Conservation (phyloP, 1,284 basidiomycete genomes). For the Porodaedalea pini region DNA sequence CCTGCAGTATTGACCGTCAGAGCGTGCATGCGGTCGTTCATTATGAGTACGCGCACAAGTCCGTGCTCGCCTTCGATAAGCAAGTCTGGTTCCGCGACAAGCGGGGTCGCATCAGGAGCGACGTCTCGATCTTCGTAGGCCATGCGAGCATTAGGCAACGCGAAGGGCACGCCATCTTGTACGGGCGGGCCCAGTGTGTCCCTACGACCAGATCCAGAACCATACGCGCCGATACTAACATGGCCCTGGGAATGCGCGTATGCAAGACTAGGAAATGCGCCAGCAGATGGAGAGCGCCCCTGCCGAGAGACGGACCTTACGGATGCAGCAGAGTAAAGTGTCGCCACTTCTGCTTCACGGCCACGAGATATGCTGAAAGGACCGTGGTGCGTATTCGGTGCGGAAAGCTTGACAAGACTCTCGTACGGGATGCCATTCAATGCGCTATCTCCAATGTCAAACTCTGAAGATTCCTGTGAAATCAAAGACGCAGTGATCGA, state of each 20-base stretch:
- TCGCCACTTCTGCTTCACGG: slow-evolving; percentile 75
- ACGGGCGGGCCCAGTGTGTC: slow-evolving; percentile 36
- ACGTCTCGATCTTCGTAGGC: slow-evolving; percentile 80
- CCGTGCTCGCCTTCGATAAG: slow-evolving; percentile 79
- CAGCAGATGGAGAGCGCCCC: slow-evolving; percentile 30
- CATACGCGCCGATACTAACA: slow-evolving; percentile 22
- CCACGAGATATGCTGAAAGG: slow-evolving; percentile 39
- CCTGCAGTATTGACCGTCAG: slow-evolving; percentile 87
- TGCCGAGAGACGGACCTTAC: slow-evolving; percentile 62
- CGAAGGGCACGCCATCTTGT: slow-evolving; percentile 10
- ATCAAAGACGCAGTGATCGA: slow-evolving; percentile 23
- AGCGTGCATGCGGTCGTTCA: slow-evolving; percentile 92
- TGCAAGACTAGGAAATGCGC: slow-evolving; percentile 16
- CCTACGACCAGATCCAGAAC: slow-evolving; percentile 27
- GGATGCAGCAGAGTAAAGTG: slow-evolving; percentile 77
- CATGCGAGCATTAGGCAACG: slow-evolving; percentile 40
- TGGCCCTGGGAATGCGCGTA: slow-evolving; percentile 27
- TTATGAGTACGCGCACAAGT: slow-evolving; percentile 75
- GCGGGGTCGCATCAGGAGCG: slow-evolving; percentile 73
- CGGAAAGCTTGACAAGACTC: slow-evolving; percentile 73
- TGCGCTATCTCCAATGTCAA: slow-evolving; percentile 42
- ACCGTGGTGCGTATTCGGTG: slow-evolving; percentile 71
- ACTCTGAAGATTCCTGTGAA: slow-evolving; percentile 18
- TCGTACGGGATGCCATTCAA: slow-evolving; percentile 76
- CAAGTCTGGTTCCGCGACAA: slow-evolving; percentile 58